Conservation (phyloP, 768 basidiomycete genomes). For the Mycena latifolia region DNA sequence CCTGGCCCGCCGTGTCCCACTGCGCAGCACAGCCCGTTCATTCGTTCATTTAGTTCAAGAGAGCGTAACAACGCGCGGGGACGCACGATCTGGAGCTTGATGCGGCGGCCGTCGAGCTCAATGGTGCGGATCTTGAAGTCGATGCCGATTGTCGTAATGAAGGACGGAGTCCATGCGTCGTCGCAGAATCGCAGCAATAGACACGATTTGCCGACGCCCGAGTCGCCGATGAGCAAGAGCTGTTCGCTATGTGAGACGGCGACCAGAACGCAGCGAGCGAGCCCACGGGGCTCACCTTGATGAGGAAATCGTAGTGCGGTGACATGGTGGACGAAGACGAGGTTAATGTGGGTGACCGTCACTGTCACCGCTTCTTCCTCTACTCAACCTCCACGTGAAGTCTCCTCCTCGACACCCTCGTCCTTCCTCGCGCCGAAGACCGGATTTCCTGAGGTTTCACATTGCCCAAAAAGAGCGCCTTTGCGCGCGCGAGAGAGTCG, state of each 20-base stretch:
- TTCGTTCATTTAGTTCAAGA: too few relatives aligned
- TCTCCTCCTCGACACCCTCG: slow-evolving; percentile 45
- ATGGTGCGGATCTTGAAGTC: slow-evolving; percentile 99
- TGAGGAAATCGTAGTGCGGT: slow-evolving; percentile 85
- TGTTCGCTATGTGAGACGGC: background rate
- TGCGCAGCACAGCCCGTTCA: slow-evolving; percentile 43
- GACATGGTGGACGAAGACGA: slow-evolving; percentile 36
- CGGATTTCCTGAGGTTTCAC: slow-evolving; percentile 75
- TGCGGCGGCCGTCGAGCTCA: slow-evolving; percentile 97
- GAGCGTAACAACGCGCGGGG: slow-evolving; percentile 1
- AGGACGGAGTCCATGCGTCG: slow-evolving; percentile 36
- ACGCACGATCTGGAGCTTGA: slow-evolving; percentile 97
- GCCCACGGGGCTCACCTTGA: slow-evolving; percentile 59
- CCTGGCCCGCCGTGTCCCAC: slow-evolving; percentile 99
- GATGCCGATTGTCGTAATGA: slow-evolving; percentile 68
- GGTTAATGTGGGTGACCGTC: too few relatives aligned
- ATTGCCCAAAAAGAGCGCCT: slow-evolving; percentile 73
- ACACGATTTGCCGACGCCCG: slow-evolving; percentile 97
- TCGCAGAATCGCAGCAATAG: slow-evolving; percentile 82
- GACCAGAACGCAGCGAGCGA: background rate
- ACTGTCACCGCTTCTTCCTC: too few relatives aligned
- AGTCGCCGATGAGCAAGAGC: slow-evolving; percentile 94
- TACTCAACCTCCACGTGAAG: too few relatives aligned
- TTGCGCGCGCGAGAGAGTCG: slow-evolving; percentile 61
- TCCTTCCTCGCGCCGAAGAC: slow-evolving; percentile 45